Base-by-base conservation (phyloP, 805 yeast genomes). In the Candida vaughaniae region DNA sequence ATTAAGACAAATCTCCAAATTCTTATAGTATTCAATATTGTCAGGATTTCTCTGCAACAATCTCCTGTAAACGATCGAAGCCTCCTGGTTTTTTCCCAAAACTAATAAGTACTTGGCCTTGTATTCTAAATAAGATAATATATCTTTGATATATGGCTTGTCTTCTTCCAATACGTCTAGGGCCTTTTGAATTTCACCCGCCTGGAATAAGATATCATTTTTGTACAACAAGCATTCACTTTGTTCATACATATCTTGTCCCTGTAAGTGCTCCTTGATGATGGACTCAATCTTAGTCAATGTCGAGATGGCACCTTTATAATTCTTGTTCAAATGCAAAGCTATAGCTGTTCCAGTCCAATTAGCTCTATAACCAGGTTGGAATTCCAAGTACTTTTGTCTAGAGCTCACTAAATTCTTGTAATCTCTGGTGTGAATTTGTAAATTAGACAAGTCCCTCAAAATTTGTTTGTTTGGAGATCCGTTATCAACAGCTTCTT, bases 341-440 rank as follows among this genome's bases (percentile, higher is more conserved):
- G 97, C 95, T 29, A 88, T 72, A 1, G 95, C 96, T 35, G 85
- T 71, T 0, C 83, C 82, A 1, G 95, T 85, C 96, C 96, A 90
- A 55, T 87, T 85, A 43, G 91, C 89, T 46, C 96, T 75, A 56
- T 78, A 85, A 0, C 95, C 95, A 8, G 93, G 80, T 49, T 76
- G 82, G 17, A 75, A 73, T 50, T 83, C 85, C 59, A 93, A 71
- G 51, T 79, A 80, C 25, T 71, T 69, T 42, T 77, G 78, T 50
- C 97, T 75, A 2, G 91, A 75, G 8, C 64, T 75, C 4, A 77
- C 71, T 43, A 84, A 71, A 16, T 71, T 71, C 48, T 75, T 76
- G 55, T 68, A 87, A 53, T 87, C 90, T 43, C 96, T 78, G 45
- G 73, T 69, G 52, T 93, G 98, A 19, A 85, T 66, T 53, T 90